phyloP scores from a whole-genome alignment of 2,329 filamentous ascomycete species.

The Sodiomyces alkalinus region DNA sequence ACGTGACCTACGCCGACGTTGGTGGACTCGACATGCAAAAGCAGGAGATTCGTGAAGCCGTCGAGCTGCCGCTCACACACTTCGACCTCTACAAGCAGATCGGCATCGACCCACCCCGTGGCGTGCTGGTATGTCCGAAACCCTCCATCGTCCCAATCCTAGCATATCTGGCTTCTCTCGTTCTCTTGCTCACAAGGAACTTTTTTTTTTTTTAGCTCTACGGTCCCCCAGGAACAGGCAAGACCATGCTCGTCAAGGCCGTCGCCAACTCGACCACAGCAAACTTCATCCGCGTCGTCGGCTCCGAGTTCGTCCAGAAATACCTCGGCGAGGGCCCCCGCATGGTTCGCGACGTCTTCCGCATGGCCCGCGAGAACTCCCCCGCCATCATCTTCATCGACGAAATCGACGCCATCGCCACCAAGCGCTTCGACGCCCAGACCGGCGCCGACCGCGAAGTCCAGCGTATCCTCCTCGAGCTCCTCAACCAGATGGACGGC shows the following conservation, averaged over 20 bases:
- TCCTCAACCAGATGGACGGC: constrained; percentile 99
- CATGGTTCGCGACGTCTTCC: constrained; percentile 98
- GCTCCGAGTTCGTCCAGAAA: constrained; percentile 87
- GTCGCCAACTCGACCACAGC: constrained; percentile 86
- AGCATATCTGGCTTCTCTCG: no score
- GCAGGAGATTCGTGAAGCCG: constrained; percentile 95
- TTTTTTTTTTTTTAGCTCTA: constrained; percentile 97
- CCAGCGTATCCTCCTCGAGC: constrained; percentile 90
- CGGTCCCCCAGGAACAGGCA: constrained; percentile 48
- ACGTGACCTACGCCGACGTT: constrained; percentile 95
- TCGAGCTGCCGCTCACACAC: constrained; percentile 90
- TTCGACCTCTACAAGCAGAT: constrained; percentile 99
- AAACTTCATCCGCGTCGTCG: constrained; percentile 77
- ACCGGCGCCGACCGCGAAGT: constrained; percentile 96
- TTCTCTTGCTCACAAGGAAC: no score
- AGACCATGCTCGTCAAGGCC: constrained; percentile 82
- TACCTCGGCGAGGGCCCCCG: constrained; percentile 87
- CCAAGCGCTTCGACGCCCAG: constrained; percentile 97
- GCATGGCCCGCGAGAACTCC: constrained; percentile 97
- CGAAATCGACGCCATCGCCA: constrained; percentile 97
- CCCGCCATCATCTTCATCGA: constrained; percentile 99
- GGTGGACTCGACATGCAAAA: constrained; percentile 99
- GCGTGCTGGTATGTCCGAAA: constrained; percentile 91
- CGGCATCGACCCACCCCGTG: constrained; percentile 92
- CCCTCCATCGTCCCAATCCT: no score